phyloP scores from a whole-genome alignment of 805 yeast species.

The Clavispora asparagi region DNA sequence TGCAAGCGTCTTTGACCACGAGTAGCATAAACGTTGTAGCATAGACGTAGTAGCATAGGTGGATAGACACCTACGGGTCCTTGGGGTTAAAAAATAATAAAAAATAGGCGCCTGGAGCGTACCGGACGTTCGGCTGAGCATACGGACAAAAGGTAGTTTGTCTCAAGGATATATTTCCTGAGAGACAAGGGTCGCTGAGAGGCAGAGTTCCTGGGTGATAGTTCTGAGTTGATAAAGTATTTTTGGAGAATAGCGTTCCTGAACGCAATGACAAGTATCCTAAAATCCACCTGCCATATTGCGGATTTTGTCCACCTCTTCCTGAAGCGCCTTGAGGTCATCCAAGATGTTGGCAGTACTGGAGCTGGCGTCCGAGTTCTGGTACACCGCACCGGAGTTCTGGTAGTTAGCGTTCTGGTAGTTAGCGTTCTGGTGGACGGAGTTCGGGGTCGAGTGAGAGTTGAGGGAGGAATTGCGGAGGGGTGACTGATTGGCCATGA shows the following conservation, averaged over 20 bases:
- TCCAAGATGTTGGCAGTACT: slow-evolving; percentile 53
- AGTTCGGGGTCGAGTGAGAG: not conserved
- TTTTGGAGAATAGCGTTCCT: not conserved
- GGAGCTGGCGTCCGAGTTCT: slow-evolving; percentile 7
- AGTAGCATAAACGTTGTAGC: no score
- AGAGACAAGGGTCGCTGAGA: no score
- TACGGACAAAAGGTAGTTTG: no score
- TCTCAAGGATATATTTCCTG: no score
- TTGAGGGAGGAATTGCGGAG: slow-evolving; percentile 3
- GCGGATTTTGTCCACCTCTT: slow-evolving; percentile 59
- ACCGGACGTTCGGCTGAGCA: no score
- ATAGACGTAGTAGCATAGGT: no score
- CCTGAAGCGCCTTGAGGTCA: slow-evolving; percentile 62
- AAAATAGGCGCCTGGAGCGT: no score
- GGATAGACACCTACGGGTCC: no score
- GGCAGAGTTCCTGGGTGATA: no score
- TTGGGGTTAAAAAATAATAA: no score
- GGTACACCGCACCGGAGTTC: slow-evolving; percentile 2
- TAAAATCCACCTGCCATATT: slow-evolving; percentile 42
- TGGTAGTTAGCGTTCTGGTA: slow-evolving; percentile 14
- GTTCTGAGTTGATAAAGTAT: no score
- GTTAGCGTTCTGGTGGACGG: slow-evolving; percentile 25
- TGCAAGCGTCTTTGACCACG: not conserved
- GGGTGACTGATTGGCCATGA: not conserved
- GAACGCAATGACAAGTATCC: not conserved